Conservation (phyloP, 108 stramenopile species). For the Cylindrotheca closterium region DNA sequence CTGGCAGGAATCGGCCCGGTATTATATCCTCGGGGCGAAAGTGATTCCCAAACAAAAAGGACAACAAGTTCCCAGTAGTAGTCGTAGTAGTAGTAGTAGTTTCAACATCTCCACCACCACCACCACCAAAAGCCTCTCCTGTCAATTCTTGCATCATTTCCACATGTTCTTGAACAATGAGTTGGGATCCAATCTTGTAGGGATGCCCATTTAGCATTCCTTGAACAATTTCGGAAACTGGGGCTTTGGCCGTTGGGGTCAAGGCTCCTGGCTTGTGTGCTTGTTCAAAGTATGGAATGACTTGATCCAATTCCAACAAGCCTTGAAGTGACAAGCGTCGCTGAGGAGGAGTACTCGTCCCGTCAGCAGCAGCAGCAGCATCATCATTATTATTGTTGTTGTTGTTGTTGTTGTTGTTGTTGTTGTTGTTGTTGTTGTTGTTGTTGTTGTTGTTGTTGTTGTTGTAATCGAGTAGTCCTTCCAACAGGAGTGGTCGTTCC, state of each 20-base stretch:
- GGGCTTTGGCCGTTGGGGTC: slow-evolving; percentile 51
- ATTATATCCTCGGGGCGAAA: slow-evolving; percentile 36
- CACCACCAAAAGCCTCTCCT: not conserved
- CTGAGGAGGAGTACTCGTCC: too few species aligned
- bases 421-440: not conserved
- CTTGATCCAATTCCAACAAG: slow-evolving; percentile 39
- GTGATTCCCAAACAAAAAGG: slow-evolving; percentile 64
- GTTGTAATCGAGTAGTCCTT: slow-evolving; percentile 28
- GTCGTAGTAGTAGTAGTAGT: not conserved
- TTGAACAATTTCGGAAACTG: slow-evolving; percentile 28
- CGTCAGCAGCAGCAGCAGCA: too few species aligned
- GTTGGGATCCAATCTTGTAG: slow-evolving; percentile 82
- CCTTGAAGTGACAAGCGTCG: slow-evolving; percentile 54
- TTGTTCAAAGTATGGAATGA: slow-evolving; percentile 69
- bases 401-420: not conserved
- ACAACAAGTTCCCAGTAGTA: slow-evolving; percentile 45
- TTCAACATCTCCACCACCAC: slow-evolving; percentile 13
- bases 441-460: not conserved
- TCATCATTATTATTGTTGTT: not conserved
- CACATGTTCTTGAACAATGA: slow-evolving; percentile 54
- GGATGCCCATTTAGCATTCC: slow-evolving; percentile 32
- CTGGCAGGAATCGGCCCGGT: slow-evolving; percentile 32
- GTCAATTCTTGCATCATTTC: slow-evolving; percentile 43
- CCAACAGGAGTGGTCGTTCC: slow-evolving; percentile 38
- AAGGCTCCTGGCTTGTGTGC: slow-evolving; percentile 46